phyloP scores from a whole-genome alignment of 2,329 filamentous ascomycete genomes.

The Talaromyces islandicus region DNA sequence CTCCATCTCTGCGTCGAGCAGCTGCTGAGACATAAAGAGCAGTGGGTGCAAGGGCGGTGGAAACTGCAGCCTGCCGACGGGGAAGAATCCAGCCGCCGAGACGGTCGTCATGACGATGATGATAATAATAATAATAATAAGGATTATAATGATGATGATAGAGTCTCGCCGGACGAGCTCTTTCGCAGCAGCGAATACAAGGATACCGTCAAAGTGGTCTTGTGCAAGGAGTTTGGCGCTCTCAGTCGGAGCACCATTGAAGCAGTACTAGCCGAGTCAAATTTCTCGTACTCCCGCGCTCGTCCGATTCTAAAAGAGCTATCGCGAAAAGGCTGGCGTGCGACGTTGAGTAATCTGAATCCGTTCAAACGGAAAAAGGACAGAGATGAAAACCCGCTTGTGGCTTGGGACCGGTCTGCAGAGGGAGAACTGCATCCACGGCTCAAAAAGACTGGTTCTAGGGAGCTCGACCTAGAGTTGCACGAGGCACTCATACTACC shows the following conservation, averaged over 20 bases:
- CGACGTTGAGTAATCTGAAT: conserved; percentile 36
- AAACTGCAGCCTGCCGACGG: conserved; percentile 27
- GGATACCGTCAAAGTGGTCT: conserved; percentile 29
- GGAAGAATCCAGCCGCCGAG: not conserved
- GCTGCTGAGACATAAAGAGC: conserved; percentile 39
- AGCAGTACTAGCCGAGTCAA: conserved; percentile 43
- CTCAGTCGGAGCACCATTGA: conserved; percentile 41
- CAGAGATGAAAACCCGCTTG: conserved; percentile 33
- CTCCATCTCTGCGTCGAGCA: conserved; percentile 44
- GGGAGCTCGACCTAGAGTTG: conserved; percentile 40
- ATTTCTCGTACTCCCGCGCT: conserved; percentile 40
- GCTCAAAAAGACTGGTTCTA: conserved; percentile 35
- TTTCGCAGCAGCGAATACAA: conserved; percentile 42
- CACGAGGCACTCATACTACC: conserved; percentile 31
- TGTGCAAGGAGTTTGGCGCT: conserved; percentile 38
- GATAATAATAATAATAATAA: not conserved
- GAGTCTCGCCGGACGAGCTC: conserved; percentile 34
- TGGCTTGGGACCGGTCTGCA: conserved; percentile 31
- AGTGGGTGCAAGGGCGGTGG: conserved; percentile 44
- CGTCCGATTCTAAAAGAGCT: conserved; percentile 39
- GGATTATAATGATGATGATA: conserved; percentile 8
- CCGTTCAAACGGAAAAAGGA: conserved; percentile 37
- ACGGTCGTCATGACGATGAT: not conserved
- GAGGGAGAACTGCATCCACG: conserved; percentile 27
- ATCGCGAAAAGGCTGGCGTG: conserved; percentile 40